Base-by-base conservation (phyloP, 2,329 filamentous ascomycete species). In the Monosporascus sp. region DNA sequence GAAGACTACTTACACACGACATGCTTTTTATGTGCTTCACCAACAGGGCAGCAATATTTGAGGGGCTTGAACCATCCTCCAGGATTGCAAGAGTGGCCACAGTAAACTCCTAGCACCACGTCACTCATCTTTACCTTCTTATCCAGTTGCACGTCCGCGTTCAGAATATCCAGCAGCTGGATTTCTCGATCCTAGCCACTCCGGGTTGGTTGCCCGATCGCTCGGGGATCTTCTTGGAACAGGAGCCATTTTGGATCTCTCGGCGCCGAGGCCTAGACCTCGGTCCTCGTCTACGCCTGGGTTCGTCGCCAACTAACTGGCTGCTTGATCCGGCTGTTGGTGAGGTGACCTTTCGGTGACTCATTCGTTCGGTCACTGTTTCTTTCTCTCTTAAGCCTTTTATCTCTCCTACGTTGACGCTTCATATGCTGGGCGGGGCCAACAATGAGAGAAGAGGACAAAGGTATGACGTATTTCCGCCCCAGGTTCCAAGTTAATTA, bases 131-230 rank as follows among this genome's bases (percentile, higher is more conserved):
- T 58, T 75, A 17, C 63, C 80, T 1, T 52, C 56, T 35, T 50
- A 65, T 64, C 56, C 56, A 63, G 47, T 64, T 60, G 46, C 60
- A 63, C 66, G 84, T 85, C 82, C 81, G 85, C 1, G 74, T 74
- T 82, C 82, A 85, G 60, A 83, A 85, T 3, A 81, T 64, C 80
- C 80, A 84, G 0, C 81, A 80, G 7, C 71, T 69, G 2, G 69
- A 57, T 52, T 72, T 72, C 68, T 85, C 82, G 59, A 82, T 85
- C 0, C 43, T 31, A 46, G 20, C 1, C 20, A 17, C 14, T 24
- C 22, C 24, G 6, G 14, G 22, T 46, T 27, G n/a, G 24, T 46
- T 14, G 1, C 17, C 11, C 27, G 8, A 27, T 11, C 27, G 8
- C 8, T 39, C 37, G 37, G 37, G 7, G 37, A 39, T 27, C 27